A percentile compares a stretch with the other conserved stretches of the same genome.
Conservation (phyloP, 768 basidiomycete species). For the Rhizopogon vulgaris region DNA sequence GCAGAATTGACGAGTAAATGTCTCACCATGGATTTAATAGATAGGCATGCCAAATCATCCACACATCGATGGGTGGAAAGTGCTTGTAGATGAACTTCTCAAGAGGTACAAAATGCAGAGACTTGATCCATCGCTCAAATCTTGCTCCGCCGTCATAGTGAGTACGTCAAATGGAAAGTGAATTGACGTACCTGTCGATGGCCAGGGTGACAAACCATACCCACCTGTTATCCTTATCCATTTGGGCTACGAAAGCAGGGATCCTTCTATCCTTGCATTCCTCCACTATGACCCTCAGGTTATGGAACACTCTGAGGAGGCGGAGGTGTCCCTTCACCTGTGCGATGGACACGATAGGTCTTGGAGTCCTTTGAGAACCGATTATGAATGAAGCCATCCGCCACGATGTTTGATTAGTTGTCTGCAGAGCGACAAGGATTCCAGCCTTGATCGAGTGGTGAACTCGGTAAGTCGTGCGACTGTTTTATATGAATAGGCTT, state of each 20-base stretch:
- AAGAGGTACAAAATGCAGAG: slow-evolving; percentile 16
- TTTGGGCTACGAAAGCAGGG: slow-evolving; percentile 16
- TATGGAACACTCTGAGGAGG: slow-evolving; percentile 27
- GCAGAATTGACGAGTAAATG: background rate
- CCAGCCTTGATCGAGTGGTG: background rate
- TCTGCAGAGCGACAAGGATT: background rate
- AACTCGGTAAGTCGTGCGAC: background rate
- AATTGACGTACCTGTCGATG: slow-evolving; percentile 26
- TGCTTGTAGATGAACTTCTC: slow-evolving; percentile 20
- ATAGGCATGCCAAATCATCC: slow-evolving; percentile 40
- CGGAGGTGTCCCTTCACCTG: slow-evolving; percentile 30
- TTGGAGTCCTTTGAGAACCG: slow-evolving; percentile 10
- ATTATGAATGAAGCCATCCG: slow-evolving; percentile 9
- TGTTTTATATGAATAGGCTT: background rate
- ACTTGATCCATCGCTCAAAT: slow-evolving; percentile 30
- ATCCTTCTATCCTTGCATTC: slow-evolving; percentile 20
- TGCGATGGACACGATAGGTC: slow-evolving; percentile 24
- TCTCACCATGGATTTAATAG: slow-evolving; percentile 31
- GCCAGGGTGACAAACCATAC: slow-evolving; percentile 35
- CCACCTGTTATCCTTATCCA: slow-evolving; percentile 28
- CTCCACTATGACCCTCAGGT: slow-evolving; percentile 23
- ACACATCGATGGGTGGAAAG: slow-evolving; percentile 33
- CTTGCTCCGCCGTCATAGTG: slow-evolving; percentile 10
- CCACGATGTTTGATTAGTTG: background rate
- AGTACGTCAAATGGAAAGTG: background rate